Conservation (phyloP, 768 basidiomycete genomes). For the Cystofilobasidium bisporidii region DNA sequence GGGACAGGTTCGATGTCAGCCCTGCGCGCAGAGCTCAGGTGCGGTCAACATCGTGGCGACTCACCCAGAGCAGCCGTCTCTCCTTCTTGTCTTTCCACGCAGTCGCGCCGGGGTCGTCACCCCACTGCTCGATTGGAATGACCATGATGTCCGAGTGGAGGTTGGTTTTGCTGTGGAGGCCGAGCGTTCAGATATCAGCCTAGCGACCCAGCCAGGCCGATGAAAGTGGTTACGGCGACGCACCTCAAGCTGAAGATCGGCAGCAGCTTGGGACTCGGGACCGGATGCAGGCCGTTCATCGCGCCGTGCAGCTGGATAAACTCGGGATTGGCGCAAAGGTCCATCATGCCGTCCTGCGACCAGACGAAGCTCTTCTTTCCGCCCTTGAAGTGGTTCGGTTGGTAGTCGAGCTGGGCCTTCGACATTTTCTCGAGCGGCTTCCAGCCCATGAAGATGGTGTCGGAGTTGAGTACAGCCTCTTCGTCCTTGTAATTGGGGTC, state of each 20-base stretch:
- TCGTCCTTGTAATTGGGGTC: not conserved
- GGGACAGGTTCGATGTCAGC: no score
- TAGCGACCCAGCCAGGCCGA: not conserved
- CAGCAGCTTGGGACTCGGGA: conserved; percentile 31
- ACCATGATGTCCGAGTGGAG: conserved; percentile 35
- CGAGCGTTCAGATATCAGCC: not conserved
- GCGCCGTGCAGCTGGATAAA: conserved; percentile 40
- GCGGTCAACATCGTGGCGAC: no score
- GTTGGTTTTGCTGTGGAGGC: conserved; percentile 31
- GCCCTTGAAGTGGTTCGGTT: not conserved
- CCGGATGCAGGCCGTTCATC: conserved; percentile 33
- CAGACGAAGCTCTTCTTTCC: conserved; percentile 36
- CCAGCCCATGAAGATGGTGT: conserved; percentile 9
- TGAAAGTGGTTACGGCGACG: not conserved
- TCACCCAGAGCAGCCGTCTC: conserved; percentile 34
- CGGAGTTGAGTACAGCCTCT: not conserved
- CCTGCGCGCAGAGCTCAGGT: no score
- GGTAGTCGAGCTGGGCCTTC: not conserved
- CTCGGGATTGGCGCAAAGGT: conserved; percentile 41
- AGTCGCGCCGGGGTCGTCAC: conserved; percentile 29
- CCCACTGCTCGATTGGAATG: conserved; percentile 38
- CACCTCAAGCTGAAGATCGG: conserved; percentile 34
- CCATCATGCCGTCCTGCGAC: conserved; percentile 36
- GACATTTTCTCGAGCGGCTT: not conserved
- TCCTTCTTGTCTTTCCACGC: conserved; percentile 35